These are phyloP conservation scores for Candida berthetii DNA, from an alignment of 805 yeast genomes.

Conservation along the genomic window DNA sequence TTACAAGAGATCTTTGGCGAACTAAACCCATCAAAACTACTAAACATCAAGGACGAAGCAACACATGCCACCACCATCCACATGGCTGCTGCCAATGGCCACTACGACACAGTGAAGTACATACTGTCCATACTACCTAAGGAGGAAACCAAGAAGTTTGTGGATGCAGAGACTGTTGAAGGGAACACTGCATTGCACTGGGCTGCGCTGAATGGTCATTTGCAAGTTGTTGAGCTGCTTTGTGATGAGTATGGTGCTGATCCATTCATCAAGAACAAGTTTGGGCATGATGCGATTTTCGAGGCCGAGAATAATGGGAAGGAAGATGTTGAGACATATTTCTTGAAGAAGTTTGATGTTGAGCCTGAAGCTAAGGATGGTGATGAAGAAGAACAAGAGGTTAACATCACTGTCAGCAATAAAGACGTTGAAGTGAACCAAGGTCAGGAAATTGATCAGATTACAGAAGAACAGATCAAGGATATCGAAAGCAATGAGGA, in stretches of 20 bases:
- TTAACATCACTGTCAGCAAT: constrained; percentile 17
- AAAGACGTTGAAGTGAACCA: constrained; percentile 33
- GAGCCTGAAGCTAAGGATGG: constrained; percentile 37
- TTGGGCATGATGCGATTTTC: constrained; percentile 77
- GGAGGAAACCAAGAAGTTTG: constrained; percentile 37
- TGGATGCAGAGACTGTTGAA: constrained; percentile 56
- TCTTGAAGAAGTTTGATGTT: constrained; percentile 66
- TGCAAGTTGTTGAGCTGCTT: constrained; percentile 59
- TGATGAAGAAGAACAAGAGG: constrained; percentile 40
- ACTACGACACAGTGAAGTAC: constrained; percentile 57
- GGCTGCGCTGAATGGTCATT: constrained; percentile 89
- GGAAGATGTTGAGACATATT: constrained; percentile 72
- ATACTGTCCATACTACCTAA: constrained; percentile 43
- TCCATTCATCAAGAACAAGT: constrained; percentile 68
- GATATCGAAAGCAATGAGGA: constrained; percentile 31
- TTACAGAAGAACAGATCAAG: constrained; percentile 37
- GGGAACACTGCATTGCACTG: constrained; percentile 97
- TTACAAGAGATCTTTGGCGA: constrained; percentile 62
- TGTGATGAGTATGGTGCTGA: constrained; percentile 77
- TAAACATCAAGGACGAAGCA: constrained; percentile 51
- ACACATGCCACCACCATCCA: constrained; percentile 77
- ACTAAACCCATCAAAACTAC: constrained; percentile 36
- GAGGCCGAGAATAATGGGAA: constrained; percentile 83
- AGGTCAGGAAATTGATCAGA: constrained; percentile 46
- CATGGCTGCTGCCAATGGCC: constrained; percentile 96